These are phyloP conservation scores for Bryoerythrophyllum caledonicum DNA, from an alignment of 225 moss, liverwort and hornwort species.

Conservation along the genomic window DNA sequence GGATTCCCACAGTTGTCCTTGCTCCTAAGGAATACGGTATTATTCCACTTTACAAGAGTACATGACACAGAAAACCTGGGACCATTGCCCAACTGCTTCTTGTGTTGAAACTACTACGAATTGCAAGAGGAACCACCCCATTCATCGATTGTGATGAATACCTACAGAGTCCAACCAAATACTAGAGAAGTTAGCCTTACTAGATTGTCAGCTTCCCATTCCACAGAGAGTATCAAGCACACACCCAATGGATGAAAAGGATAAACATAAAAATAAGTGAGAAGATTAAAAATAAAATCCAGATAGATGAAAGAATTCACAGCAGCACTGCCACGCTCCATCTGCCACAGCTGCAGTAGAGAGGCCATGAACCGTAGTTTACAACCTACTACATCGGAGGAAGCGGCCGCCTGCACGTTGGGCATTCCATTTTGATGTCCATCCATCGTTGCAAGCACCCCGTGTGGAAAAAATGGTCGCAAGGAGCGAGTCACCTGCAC, in stretches of 20 bases:
- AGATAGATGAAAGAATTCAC: background rate
- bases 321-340: constrained; percentile 1
- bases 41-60: background rate
- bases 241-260: too few species aligned
- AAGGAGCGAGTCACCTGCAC: constrained; percentile 93
- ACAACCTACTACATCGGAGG: constrained; percentile 78
- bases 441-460: constrained; percentile 98
- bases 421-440: constrained; percentile 99
- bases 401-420: constrained; percentile 84
- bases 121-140: background rate
- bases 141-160: constrained; percentile 17
- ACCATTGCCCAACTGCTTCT: background rate
- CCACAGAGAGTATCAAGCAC: too few species aligned
- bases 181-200: too few species aligned
- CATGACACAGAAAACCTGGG: too few species aligned
- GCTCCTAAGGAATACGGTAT: background rate
- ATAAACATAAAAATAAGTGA: too few species aligned
- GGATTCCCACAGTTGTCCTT: background rate
- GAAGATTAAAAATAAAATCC: too few species aligned
- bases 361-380: constrained; percentile 37
- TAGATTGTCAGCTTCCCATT: too few species aligned
- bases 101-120: too few species aligned
- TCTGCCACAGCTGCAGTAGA: background rate
- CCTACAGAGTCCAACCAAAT: background rate
- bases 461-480: constrained; percentile 92